These are phyloP conservation scores for Yarrowia porcina DNA, from an alignment of 805 yeast species.

Conservation along the genomic window DNA sequence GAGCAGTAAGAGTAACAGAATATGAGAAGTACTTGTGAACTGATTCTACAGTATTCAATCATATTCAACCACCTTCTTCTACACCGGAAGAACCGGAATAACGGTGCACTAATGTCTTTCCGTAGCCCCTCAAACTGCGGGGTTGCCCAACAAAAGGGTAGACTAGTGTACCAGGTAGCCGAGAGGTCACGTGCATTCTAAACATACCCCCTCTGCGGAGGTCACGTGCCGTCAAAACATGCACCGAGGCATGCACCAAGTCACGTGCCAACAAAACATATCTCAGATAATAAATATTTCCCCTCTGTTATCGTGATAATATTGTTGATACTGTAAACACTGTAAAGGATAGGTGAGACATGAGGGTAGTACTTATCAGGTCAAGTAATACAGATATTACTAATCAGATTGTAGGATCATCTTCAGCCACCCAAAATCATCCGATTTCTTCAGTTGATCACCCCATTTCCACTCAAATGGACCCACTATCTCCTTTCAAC, in stretches of 20 bases:
- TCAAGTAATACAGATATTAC: too few relatives aligned
- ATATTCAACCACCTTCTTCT: too few relatives aligned
- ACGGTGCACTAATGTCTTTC: not conserved
- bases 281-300: not conserved
- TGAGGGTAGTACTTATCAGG: not conserved
- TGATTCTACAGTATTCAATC: too few relatives aligned
- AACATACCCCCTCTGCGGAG: not conserved
- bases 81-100: too few relatives aligned
- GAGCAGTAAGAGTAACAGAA: too few relatives aligned
- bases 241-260: not conserved
- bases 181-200: constrained; percentile 6
- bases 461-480: not conserved
- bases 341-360: not conserved
- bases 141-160: constrained; percentile 19
- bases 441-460: not conserved
- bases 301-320: not conserved
- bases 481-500: not conserved
- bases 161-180: not conserved
- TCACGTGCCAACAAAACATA: not conserved
- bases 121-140: not conserved
- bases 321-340: not conserved
- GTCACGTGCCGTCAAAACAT: not conserved
- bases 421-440: not conserved
- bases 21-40: too few relatives aligned
- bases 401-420: too few relatives aligned